Base-by-base conservation (phyloP, 768 basidiomycete genomes). In the Boletus rufocinnamomeus region DNA sequence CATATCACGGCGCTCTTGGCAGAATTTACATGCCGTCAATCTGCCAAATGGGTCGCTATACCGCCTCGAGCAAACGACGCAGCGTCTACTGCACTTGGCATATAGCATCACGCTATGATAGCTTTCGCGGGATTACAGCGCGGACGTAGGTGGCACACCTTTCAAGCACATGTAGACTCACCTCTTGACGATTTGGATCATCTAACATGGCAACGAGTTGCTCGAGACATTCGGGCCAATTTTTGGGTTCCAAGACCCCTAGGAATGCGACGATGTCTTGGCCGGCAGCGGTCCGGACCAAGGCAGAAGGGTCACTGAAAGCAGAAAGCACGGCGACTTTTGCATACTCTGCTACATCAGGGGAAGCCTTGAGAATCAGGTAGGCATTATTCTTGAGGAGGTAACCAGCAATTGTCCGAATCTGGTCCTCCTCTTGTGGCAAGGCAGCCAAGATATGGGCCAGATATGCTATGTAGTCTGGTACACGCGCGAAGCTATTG, bases 381-480 rank as follows among this genome's bases (percentile, higher is more conserved):
- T 86, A 83, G 45, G 92, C 84, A 68, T 94, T 95, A 75, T 99
- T 98, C 85, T 99, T 99, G 75, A 99, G 85, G 25, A 98, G 81
- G 67, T 98, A 92, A 44, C 96, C 96, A 27, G 96, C 95, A 77
- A 98, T 95, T 58, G 93, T 91, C 52, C 96, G 86, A 72, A 96
- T 93, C 50, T 91, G 89, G 71, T 93, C 94, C 70, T 95, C 89
- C 76, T 98, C 94, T 59, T 84, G 80, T 2, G 87, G 81, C 79
- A 91, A 77, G 46, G 82, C 80, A 57, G 89, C 86, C 62, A 98
- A 85, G 77, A 98, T 95, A 73, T 95, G 92, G 23, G 91, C 91
- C 62, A 99, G 87, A 82, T 99, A 98, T 57, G 89, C 95, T 59
- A 94, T 88, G 74, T 97, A 98, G 74, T 97, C 94, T 47, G 95